Evolutionary conservation across 2,329 filamentous ascomycete species (phyloP), one percentile per base, ranked within the genome.

Genomic region (Fusarium nisikadoi): DNA sequence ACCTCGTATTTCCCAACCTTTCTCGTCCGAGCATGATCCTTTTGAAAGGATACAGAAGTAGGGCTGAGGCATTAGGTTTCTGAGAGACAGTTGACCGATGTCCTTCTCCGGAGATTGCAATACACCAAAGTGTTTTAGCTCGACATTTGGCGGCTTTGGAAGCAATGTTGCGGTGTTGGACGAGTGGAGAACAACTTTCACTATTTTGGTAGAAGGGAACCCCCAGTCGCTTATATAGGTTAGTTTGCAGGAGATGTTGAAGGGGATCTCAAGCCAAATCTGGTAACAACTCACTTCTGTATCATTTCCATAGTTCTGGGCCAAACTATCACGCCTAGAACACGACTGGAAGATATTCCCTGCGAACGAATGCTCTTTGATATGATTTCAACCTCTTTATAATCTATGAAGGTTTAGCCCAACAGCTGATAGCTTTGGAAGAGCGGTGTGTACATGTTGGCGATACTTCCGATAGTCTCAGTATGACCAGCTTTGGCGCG

Each of bases 401-500:
- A 25, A 3, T 20, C 47, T 50, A 25, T 19, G 0, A 0, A 2
- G 2, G 11, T 0, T 50, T 50, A 50, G 47, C 1, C 0, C 3
- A 19, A 10, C 5, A 20, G 1, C 6, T 5, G 0, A 3, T 10
- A 49, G 2, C 0, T 3, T 33, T n/a, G 7, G 5, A 5, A 2
- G 10, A 8, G 20, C 10, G 14, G 6, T 20, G 5, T 5, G 16
- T 49, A 50, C 47, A 35, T 35, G 2, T 25, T 9, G 31, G 50
- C 0, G 50, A 31, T 19, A 39, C 35, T 6, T 17, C 5, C 1
- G 25, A 38, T 6, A 53, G 2, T 20, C 31, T 29, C 1, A 53
- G 8, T 8, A 36, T 25, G 4, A 38, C 49, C 6, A 53, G 3
- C 2, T 0, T 1, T 0, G 2, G 2, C 0, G 9, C 0, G 16